A percentile compares a stretch with the other conserved stretches of the same genome.
Conservation (phyloP, 305 asterid species). For the Solanum hybrid region DNA sequence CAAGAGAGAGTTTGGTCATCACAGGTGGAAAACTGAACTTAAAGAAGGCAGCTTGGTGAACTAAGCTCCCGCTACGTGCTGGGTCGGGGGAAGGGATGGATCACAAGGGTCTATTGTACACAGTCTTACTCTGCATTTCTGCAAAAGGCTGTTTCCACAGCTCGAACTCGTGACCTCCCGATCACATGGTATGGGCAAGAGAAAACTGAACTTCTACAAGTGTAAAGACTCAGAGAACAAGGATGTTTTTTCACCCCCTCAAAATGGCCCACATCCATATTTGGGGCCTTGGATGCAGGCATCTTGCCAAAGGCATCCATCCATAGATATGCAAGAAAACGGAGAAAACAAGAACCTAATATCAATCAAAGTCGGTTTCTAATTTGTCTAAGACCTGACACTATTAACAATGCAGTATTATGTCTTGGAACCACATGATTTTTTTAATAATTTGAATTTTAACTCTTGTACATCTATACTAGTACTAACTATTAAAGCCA, state of each 20-base stretch:
- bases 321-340: not conserved
- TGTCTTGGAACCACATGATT: slow-evolving; percentile 1
- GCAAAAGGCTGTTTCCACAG: not conserved
- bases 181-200: not conserved
- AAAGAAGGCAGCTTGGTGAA: not conserved
- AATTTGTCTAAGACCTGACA: not conserved
- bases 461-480: not conserved
- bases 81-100: not conserved
- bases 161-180: not conserved
- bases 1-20: not conserved
- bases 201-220: not conserved
- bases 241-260: not conserved
- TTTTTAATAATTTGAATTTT: not conserved
- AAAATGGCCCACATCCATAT: not conserved
- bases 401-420: not conserved
- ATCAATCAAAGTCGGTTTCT: not conserved
- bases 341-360: not conserved
- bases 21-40: not conserved
- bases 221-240: not conserved
- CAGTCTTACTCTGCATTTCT: not conserved
- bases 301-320: not conserved
- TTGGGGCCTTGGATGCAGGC: not conserved
- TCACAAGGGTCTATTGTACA: not conserved
- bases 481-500: not conserved
- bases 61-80: not conserved